These are phyloP conservation scores for Auricularia cornea DNA, from an alignment of 768 basidiomycete species.

Conservation along the genomic window DNA sequence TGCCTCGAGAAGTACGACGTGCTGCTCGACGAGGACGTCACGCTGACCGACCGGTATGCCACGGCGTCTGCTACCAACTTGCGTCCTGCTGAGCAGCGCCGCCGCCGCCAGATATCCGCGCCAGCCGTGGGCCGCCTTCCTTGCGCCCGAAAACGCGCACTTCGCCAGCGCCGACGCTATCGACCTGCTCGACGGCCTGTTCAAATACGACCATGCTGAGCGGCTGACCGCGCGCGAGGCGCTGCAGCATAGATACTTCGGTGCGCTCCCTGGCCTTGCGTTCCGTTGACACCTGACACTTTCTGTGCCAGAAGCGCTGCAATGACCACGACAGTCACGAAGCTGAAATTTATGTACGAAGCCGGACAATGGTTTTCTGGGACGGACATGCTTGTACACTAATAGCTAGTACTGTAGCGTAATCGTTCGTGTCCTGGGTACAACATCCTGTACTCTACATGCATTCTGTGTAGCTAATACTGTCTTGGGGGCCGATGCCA, in stretches of 20 bases:
- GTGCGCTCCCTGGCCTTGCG: too few species aligned
- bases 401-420: too few species aligned
- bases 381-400: too few species aligned
- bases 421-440: too few species aligned
- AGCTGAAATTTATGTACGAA: too few species aligned
- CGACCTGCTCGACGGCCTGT: slow-evolving; percentile 57
- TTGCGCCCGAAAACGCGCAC: slow-evolving; percentile 49
- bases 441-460: too few species aligned
- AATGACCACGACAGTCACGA: too few species aligned
- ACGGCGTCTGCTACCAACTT: slow-evolving; percentile 44
- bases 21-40: slow-evolving; percentile 38
- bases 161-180: slow-evolving; percentile 54
- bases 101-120: slow-evolving; percentile 40
- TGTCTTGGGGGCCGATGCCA: too few species aligned
- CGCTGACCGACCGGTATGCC: slow-evolving; percentile 34
- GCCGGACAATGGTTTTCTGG: too few species aligned
- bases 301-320: too few species aligned
- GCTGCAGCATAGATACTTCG: slow-evolving; percentile 59
- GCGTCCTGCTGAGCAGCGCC: slow-evolving; percentile 13
- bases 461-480: too few species aligned
- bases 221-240: slow-evolving; percentile 60
- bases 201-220: slow-evolving; percentile 63
- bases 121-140: slow-evolving; percentile 56
- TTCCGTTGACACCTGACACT: too few species aligned
- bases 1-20: slow-evolving; percentile 57